Base-by-base conservation (phyloP, 768 basidiomycete species). In the Russula abietina region DNA sequence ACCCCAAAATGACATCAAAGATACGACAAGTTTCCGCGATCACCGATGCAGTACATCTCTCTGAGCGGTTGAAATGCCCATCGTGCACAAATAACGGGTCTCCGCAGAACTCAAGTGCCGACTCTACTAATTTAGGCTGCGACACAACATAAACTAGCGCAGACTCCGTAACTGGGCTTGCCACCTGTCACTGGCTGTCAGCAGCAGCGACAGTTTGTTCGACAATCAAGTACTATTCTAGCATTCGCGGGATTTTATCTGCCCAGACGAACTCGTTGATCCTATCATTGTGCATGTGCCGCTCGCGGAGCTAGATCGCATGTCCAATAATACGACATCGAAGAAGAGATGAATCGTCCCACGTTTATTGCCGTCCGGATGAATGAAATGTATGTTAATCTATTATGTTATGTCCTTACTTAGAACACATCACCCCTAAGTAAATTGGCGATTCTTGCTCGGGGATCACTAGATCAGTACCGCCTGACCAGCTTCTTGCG, bases 401-500 rank as follows among this genome's bases (percentile, higher is more conserved):
- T 19, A 11, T n/a, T 3, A 43, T 19, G 36, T 39, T 16, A 39
- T 39, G 17, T 22, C 1, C 51, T 14, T 63, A 59, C 61, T 12
- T 70, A 93, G 92, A 60, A 91, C 92, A 43, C 81, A 80, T 68
- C 88, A 90, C 52, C n/a, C n/a, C n/a, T n/a, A n/a, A n/a, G n/a
- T 94, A 1, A 11, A 11, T 33, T 11, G 9, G 33, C 7, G 33
- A 33, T 33, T 33, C 9, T 33, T 33, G 8, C 10, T 4, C 84
- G 83, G 62, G 28, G 3, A 30, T 30, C 28, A 75, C 91, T 9
- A n/a, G n/a, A n/a, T n/a, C n/a, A n/a, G n/a, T n/a, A n/a, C 81
- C 93, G 89, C 60, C 85, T 91, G 0, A 80, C 83, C 53, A 93
- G 95, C 71, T 83, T 92, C 51, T 80, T 95, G 26, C 84, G 87